Base-by-base conservation (phyloP, 345 rosid genomes). In the Zanthoxylum bungeanum region DNA sequence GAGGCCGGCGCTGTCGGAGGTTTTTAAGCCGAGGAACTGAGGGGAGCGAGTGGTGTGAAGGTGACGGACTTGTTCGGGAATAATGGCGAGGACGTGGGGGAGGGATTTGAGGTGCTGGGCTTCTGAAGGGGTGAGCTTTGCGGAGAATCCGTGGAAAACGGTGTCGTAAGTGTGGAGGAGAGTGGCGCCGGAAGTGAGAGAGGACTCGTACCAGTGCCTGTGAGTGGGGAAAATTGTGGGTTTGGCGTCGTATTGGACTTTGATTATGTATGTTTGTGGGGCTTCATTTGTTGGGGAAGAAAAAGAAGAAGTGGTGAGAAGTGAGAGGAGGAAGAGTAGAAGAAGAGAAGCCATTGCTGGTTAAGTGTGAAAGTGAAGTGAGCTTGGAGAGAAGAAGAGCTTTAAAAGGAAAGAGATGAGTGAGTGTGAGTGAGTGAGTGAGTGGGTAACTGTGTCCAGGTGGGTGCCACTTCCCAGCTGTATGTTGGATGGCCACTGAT, bases 61-160 rank as follows among this genome's bases (percentile, higher is more conserved):
- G 50, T 72, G 85, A 30, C 98, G 84, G 30, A 89, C 88, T 51
- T 82, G 93, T 68, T 95, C 99, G 1, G 92, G 93, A 34, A 92
- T 79, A 34, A 92, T 81, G 11, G 96, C 77, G 76, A 91, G 71
- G 63, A 95, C 76, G 7, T 89, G 77, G 42, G 96, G 87, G 24
- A 85, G 79, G 19, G 77, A 55, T 50, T 74, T 31, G 69, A 93
- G 86, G 17, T 71, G 62, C 7, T 47, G 24, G 31, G 92, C 93
- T 25, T 81, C 85, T 33, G 75, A 75, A 1, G 88, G 62, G 8
- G 96, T 79, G 30, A 95, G 84, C 19, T 76, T 66, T 22, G 96
- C 96, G 12, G 98, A 89, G 87, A 95, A 95, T 80, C 99, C 99
- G 1, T 85, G 97, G 76, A 95, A 92, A 73, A 95, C 97, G 64